Evolutionary conservation across 2,329 filamentous ascomycete species (phyloP).

Genomic region (Botrytis pseudocinerea): DNA sequence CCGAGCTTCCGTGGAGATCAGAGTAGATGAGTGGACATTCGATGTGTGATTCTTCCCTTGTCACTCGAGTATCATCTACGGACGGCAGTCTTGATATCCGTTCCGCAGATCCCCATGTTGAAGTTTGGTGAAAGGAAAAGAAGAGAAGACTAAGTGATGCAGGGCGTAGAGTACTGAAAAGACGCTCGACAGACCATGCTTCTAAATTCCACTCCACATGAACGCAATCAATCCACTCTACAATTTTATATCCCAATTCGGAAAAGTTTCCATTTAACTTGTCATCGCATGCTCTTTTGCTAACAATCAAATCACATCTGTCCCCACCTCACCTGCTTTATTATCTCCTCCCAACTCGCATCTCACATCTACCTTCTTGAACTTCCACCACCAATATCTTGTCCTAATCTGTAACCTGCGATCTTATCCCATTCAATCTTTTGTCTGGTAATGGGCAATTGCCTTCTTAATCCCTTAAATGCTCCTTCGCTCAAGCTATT

Average conservation of each 20-base stretch:
- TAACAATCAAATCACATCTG: not conserved
- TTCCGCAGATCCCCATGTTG: not conserved
- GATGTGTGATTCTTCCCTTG: not conserved
- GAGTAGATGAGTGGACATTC: not conserved
- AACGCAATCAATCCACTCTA: not conserved
- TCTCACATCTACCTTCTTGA: constrained; percentile 49
- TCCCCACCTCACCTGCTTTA: not conserved
- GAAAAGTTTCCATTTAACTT: not conserved
- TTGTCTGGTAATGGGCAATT: constrained; percentile 93
- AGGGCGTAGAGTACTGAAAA: not conserved
- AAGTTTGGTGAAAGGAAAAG: not conserved
- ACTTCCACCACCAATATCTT: constrained; percentile 73
- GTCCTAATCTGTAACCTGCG: constrained; percentile 81
- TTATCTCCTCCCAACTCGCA: not conserved
- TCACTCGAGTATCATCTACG: not conserved
- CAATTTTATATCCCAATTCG: not conserved
- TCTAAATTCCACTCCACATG: not conserved
- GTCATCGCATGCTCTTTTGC: not conserved
- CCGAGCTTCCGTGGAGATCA: not conserved
- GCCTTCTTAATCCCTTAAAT: constrained; percentile 89
- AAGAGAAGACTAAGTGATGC: not conserved
- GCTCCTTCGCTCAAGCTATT: constrained; percentile 85
- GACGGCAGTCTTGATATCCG: not conserved
- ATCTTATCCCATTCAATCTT: constrained; percentile 99
- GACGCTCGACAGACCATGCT: not conserved